A percentile compares a stretch with the other conserved stretches of the same genome.
These are phyloP conservation scores for Leptographium radiaticola DNA, from an alignment of 2,329 filamentous ascomycete genomes.

Conservation along the genomic window DNA sequence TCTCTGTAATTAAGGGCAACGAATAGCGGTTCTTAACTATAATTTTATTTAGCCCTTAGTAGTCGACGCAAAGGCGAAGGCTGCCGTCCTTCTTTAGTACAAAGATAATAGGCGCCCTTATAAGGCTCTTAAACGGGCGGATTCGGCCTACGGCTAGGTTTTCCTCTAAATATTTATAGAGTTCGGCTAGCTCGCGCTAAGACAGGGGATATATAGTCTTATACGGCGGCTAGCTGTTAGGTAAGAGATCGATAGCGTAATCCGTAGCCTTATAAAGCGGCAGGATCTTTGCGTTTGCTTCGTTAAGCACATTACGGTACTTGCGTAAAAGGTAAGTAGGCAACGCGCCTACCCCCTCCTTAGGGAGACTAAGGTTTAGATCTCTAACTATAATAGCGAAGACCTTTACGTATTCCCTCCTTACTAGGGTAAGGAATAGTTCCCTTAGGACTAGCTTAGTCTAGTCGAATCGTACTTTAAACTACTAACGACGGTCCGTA, in stretches of 20 bases:
- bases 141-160: not conserved
- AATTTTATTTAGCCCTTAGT: not conserved
- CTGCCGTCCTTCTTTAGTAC: not conserved
- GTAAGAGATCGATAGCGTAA: not conserved
- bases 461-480: too few species aligned
- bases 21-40: not conserved
- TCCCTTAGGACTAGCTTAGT: too few species aligned
- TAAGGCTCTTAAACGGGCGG: not conserved
- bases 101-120: conserved; percentile 2
- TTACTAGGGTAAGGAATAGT: too few species aligned
- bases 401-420: too few species aligned
- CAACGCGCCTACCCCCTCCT: not conserved
- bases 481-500: too few species aligned
- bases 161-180: not conserved
- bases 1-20: not conserved
- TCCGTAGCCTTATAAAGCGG: not conserved
- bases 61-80: not conserved
- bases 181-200: not conserved
- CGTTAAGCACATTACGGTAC: not conserved
- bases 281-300: not conserved
- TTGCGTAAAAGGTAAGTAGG: not conserved
- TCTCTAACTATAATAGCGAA: not conserved
- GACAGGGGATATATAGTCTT: not conserved
- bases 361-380: not conserved
- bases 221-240: not conserved